Evolutionary conservation across 2,329 filamentous ascomycete species (phyloP).

Genomic region (Chaetomium olivaceum): DNA sequence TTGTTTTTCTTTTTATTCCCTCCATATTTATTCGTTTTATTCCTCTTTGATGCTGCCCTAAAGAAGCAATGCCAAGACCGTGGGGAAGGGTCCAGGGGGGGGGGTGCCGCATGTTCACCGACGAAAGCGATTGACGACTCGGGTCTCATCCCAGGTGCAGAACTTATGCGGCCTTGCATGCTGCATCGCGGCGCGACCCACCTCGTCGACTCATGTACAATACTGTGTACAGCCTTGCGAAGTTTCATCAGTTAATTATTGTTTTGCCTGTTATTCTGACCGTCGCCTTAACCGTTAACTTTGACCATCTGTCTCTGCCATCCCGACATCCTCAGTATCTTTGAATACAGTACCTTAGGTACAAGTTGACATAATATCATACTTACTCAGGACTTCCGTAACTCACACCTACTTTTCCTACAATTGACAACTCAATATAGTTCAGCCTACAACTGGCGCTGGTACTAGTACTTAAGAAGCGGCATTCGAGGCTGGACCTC

Average conservation of each 20-base stretch:
- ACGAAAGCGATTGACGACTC: neutral
- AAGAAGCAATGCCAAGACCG: neutral
- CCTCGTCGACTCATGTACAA: neutral
- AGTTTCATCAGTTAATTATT: neutral
- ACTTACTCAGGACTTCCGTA: too few relatives aligned
- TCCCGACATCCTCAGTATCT: too few relatives aligned
- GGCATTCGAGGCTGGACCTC: too few relatives aligned
- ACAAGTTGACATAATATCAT: too few relatives aligned
- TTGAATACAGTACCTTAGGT: too few relatives aligned
- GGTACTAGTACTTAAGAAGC: too few relatives aligned
- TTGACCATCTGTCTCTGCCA: too few relatives aligned
- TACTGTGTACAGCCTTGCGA: neutral
- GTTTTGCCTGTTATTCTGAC: too few relatives aligned
- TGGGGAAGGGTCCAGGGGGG: neutral
- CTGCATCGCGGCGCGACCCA: neutral
- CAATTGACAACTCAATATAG: too few relatives aligned
- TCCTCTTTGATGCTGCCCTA: neutral
- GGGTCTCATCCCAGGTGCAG: neutral
- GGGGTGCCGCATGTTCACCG: neutral
- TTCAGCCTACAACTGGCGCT: too few relatives aligned
- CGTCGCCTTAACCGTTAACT: too few relatives aligned
- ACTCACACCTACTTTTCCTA: too few relatives aligned
- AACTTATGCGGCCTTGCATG: constrained; percentile 6
- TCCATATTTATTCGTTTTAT: neutral
- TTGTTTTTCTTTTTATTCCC: neutral